Conservation (phyloP, 805 yeast genomes). For the Suhomyces sp. region DNA sequence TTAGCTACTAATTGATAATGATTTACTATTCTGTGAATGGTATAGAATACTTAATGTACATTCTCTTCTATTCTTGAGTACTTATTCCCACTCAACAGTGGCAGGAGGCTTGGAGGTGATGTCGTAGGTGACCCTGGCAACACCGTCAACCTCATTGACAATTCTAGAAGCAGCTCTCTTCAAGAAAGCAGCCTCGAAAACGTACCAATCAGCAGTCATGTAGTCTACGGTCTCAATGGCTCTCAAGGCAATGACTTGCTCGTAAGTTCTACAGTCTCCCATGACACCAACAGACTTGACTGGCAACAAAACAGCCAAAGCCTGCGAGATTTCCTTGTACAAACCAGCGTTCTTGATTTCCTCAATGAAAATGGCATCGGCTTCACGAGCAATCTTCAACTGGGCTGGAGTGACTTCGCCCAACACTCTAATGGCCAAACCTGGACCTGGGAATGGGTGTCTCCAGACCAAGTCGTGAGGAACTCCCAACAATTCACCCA, state of each 20-base stretch:
- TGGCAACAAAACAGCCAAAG: conserved; percentile 94
- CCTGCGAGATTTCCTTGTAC: conserved; percentile 91
- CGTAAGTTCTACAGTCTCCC: conserved; percentile 99
- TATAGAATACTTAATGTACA: neutral
- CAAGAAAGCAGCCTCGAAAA: conserved; percentile 87
- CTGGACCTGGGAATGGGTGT: conserved; percentile 99
- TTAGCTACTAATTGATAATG: too few relatives aligned
- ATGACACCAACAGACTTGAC: conserved; percentile 98
- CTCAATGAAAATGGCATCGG: conserved; percentile 92
- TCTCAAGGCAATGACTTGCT: conserved; percentile 97
- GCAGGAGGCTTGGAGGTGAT: conserved; percentile 99
- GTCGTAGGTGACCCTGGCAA: conserved; percentile 98
- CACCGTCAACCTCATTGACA: conserved; percentile 98
- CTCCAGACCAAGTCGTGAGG: conserved; percentile 98
- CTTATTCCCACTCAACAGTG: conserved; percentile 97
- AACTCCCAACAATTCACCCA: conserved; percentile 92
- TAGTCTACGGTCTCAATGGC: conserved; percentile 97
- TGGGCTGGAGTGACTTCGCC: conserved; percentile 95
- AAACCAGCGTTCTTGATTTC: conserved; percentile 93
- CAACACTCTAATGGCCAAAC: conserved; percentile 95
- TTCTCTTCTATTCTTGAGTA: neutral
- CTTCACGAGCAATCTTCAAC: conserved; percentile 95
- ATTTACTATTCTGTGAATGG: too few relatives aligned
- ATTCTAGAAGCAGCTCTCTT: conserved; percentile 93
- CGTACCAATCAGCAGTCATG: conserved; percentile 99